These are phyloP conservation scores for Sugiyamaella neomexicana DNA, from an alignment of 1,139 yeast genomes.

Conservation along the genomic window DNA sequence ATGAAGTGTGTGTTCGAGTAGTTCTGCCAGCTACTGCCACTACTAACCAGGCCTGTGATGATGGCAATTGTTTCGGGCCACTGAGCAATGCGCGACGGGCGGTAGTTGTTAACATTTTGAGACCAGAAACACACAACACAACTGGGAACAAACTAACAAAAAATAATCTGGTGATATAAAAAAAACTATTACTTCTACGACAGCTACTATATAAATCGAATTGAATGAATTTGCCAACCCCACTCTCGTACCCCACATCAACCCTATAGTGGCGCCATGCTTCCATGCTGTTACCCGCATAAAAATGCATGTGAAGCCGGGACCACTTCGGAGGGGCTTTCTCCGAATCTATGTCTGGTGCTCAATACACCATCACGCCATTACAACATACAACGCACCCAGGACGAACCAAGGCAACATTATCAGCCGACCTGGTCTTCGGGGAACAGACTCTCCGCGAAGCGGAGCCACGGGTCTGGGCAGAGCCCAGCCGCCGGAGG, in stretches of 20 bases:
- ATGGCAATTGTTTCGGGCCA: not conserved
- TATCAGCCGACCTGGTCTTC: too few species aligned
- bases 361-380: not conserved
- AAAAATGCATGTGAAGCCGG: not conserved
- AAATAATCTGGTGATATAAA: not conserved
- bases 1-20: not conserved
- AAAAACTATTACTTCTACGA: too few species aligned
- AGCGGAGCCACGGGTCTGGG: not conserved
- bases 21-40: not conserved
- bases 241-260: not conserved
- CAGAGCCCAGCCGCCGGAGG: slow-evolving; percentile 1
- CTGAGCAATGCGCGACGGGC: not conserved
- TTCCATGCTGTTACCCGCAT: too few species aligned
- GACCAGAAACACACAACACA: too few species aligned
- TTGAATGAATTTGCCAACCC: too few species aligned
- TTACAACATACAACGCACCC: too few species aligned
- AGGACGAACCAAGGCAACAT: too few species aligned
- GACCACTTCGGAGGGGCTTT: not conserved
- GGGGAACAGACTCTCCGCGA: too few species aligned
- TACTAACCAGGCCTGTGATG: not conserved
- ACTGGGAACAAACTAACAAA: too few species aligned
- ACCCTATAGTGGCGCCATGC: not conserved
- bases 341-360: not conserved
- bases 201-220: not conserved
- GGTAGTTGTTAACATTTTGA: not conserved